These are phyloP conservation scores for Sporisorium graminicola DNA, from an alignment of 1,284 basidiomycete species.

Conservation along the genomic window DNA sequence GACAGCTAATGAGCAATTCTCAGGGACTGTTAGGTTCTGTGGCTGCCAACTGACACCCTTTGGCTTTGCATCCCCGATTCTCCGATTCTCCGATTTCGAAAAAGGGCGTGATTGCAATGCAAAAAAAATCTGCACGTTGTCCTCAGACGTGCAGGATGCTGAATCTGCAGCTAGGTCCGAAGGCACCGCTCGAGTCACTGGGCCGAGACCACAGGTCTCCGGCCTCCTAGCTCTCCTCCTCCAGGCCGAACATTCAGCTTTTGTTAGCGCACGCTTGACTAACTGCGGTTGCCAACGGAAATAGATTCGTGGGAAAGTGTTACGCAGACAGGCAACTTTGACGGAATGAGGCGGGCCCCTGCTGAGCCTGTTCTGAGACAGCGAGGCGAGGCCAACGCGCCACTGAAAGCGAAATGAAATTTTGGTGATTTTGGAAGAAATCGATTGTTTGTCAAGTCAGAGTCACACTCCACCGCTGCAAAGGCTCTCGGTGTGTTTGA, in stretches of 20 bases:
- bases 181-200: constrained; percentile 14
- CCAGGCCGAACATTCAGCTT: neutral
- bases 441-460: constrained; percentile 13
- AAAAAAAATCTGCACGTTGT: constrained; percentile 9
- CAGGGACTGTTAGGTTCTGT: neutral
- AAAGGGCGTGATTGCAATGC: constrained; percentile 31
- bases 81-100: neutral
- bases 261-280: too few species aligned
- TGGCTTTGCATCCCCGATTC: neutral
- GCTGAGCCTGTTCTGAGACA: neutral
- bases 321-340: neutral
- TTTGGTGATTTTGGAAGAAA: constrained; percentile 27
- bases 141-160: constrained; percentile 16
- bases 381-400: neutral
- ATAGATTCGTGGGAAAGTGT: neutral
- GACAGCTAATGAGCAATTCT: constrained; percentile 11
- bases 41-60: too few species aligned
- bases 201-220: neutral
- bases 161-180: neutral
- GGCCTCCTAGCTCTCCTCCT: too few species aligned
- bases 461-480: neutral
- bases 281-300: too few species aligned
- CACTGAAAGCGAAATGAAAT: neutral
- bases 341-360: neutral
- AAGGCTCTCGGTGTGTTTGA: neutral